Evolutionary conservation across 139 green algal genomes (phyloP), one percentile per base, ranked within the genome.

Genomic region (Chlamydomonas sp.): DNA sequence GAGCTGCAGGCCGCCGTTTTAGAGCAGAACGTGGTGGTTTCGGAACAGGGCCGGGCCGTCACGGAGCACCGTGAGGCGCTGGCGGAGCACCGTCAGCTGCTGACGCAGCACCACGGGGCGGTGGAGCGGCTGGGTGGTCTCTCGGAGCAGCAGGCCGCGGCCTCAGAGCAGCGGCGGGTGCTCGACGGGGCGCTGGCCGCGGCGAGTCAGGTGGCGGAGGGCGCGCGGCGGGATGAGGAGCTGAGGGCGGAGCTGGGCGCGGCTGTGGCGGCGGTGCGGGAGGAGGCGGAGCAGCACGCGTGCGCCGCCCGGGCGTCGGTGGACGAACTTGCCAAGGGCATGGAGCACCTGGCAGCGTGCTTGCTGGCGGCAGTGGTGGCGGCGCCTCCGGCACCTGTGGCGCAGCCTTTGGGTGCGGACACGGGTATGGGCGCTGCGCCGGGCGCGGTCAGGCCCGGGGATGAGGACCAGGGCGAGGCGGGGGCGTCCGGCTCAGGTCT

Each of bases 311-410:
- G 71, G 2, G 73, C 17, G 49, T 49, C 68, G 15, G 0, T 87
- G 83, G 73, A 87, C 15, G 73, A 80, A 61, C 60, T 87, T 63
- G 71, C 83, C 4, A 59, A 57, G 20, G 83, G 83, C 15, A 80
- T 81, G 73, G 83, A 87, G 71, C 83, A 87, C 83, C 62, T 80
- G 31, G 60, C 83, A 3, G 72, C 72, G 12, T 80, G 72, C 62
- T 5, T 87, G 9, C 2, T 80, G 72, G 20, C 83, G 0, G 72
- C 83, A 1, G 15, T 87, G 31, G 73, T 74, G 83, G 73, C 83
- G 14, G 63, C n/a, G 31, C 12, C 62, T 12, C 62, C 8, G 76
- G 59, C 59, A 59, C 1, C 31, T 63, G 66, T 14, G 64, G 63
- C n/a, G 67, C 66, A 66, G 66, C 64, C 63, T 14, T 49, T 49